Base-by-base conservation (phyloP, 768 basidiomycete species). In the Lactarius tabidus region DNA sequence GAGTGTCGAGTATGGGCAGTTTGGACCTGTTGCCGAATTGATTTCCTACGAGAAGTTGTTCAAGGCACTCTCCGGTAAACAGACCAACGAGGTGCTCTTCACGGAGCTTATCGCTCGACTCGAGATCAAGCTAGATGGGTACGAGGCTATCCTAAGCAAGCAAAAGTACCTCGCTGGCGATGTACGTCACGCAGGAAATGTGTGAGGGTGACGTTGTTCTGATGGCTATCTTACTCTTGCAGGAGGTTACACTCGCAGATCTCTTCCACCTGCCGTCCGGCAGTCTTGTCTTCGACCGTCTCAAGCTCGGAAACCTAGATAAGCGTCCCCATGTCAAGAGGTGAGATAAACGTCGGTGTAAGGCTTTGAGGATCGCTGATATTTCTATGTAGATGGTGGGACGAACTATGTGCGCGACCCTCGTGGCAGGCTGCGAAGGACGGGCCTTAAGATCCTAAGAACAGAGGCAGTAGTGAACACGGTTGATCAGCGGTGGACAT, bases 1-100 rank as follows among this genome's bases (percentile, higher is more conserved):
- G 20, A 72, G 71, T n/a, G 57, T 75, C 41, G 77, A 78, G 61
- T 59, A 48, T 36, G 1, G 36, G 18, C 43, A 65, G 0, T 67
- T 67, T 7, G 51, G 66, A 9, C 53, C 62, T 18, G 3, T 31
- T 23, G 63, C 26, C 6, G 12, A 9, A 2, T 26, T 2, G 9
- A 52, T 65, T 2, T 12, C 33, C 26, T 0, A 0, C 0, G 66
- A 67, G 17, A 58, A 41, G 52, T 12, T 66, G 10, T 56, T 60
- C 58, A 67, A 67, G 45, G 17, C 0, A 6, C 4, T 1, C 14
- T 14, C 7, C 1, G 66, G 66, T 52, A 0, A 9, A 12, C 1
- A 0, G 20, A 12, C 53, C 17, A 33, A 67, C 45, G 63, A 67
- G 54, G 54, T 48, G 31, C 53, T 10, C 14, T 20, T 60, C 17